These are phyloP conservation scores for Coemansia sp. DNA, from an alignment of 192 early-diverging fungal species.

Conservation along the genomic window DNA sequence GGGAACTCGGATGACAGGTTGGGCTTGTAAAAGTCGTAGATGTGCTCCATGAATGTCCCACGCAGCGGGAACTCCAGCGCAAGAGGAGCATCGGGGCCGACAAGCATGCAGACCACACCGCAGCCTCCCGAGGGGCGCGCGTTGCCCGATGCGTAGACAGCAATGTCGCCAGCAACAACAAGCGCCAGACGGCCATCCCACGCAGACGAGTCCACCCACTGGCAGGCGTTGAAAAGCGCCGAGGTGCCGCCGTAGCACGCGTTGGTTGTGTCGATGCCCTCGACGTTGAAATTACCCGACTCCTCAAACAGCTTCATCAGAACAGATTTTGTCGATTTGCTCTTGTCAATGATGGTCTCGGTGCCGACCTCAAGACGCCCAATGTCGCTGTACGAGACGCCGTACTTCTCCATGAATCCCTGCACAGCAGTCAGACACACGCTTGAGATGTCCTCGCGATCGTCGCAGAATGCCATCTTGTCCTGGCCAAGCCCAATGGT, in stretches of 20 bases:
- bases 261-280: conserved; percentile 97
- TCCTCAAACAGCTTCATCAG: conserved; percentile 95
- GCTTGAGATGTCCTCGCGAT: conserved; percentile 72
- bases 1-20: conserved; percentile 97
- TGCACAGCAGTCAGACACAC: conserved; percentile 71
- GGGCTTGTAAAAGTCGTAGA: conserved; percentile 99
- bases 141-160: conserved; percentile 87
- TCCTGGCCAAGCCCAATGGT: conserved; percentile 96
- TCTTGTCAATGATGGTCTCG: conserved; percentile 99
- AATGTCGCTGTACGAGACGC: conserved; percentile 79
- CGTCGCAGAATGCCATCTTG: conserved; percentile 94
- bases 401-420: conserved; percentile 91
- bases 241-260: conserved; percentile 99
- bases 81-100: conserved; percentile 91
- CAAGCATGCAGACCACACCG: conserved; percentile 86
- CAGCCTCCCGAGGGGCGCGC: conserved; percentile 95
- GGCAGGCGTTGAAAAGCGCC: conserved; percentile 94
- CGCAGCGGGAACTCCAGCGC: conserved; percentile 90
- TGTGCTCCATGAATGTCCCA: conserved; percentile 93
- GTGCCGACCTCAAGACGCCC: conserved; percentile 97
- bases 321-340: conserved; percentile 95
- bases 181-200: conserved; percentile 94
- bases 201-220: conserved; percentile 93
- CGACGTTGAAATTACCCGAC: conserved; percentile 89
- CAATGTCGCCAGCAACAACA: conserved; percentile 93